Percentiles rank a stretch among this genome's conserved stretches.
phyloP scores from a whole-genome alignment of 768 basidiomycete genomes.

The Pleurotus citrinopileatus region DNA sequence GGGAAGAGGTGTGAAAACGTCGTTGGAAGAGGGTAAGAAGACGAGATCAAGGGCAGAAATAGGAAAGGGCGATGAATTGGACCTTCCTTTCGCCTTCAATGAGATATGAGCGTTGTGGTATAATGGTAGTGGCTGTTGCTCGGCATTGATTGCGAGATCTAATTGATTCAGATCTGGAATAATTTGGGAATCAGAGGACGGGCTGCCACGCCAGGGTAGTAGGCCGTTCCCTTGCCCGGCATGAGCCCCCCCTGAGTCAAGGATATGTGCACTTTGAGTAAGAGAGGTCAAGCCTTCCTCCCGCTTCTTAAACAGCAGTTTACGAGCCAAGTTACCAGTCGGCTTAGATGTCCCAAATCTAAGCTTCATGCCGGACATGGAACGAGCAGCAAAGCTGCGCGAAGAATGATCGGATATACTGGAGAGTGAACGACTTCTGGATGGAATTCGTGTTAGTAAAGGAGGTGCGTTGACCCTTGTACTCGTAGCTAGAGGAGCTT shows the following conservation, averaged over 20 bases:
- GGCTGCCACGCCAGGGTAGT: conserved; percentile 41
- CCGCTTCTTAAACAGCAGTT: conserved; percentile 46
- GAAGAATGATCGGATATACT: conserved; percentile 45
- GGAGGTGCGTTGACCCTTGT: conserved; percentile 18
- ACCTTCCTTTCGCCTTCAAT: conserved; percentile 51
- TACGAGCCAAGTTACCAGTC: conserved; percentile 54
- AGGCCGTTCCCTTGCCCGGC: conserved; percentile 31
- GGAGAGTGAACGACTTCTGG: conserved; percentile 56
- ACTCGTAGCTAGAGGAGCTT: conserved; percentile 16
- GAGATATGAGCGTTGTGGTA: conserved; percentile 16
- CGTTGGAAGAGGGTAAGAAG: conserved; percentile 39
- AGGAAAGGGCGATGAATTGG: conserved; percentile 64
- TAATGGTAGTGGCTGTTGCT: conserved; percentile 14
- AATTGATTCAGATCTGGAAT: conserved; percentile 8
- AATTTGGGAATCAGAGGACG: conserved; percentile 3
- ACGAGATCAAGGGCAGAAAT: conserved; percentile 59
- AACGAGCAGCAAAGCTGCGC: conserved; percentile 39
- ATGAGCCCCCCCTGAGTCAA: conserved; percentile 17
- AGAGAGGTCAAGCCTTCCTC: conserved; percentile 16
- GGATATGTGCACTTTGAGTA: conserved; percentile 7
- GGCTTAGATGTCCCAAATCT: conserved; percentile 41
- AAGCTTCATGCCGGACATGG: conserved; percentile 45
- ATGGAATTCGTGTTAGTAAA: conserved; percentile 31
- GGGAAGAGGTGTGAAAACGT: conserved; percentile 51
- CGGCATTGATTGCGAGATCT: conserved; percentile 7